A percentile compares a stretch with the other conserved stretches of the same genome.
Evolutionary conservation across 768 basidiomycete genomes (phyloP).

Genomic region (Rhodotorula toruloides): DNA sequence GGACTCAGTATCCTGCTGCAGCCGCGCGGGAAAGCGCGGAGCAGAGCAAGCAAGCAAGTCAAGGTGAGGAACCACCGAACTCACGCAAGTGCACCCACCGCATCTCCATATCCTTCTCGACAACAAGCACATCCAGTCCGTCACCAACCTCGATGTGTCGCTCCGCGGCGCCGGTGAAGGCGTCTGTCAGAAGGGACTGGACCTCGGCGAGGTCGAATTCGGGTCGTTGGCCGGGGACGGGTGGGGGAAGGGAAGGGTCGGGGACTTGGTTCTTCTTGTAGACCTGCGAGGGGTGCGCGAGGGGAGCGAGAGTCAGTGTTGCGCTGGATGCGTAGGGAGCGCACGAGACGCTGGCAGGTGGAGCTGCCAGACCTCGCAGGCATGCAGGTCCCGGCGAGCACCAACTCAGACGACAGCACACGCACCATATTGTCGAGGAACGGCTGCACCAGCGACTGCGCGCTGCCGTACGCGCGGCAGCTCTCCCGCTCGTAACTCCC

Average conservation of each 20-base stretch:
- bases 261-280: slow-evolving; percentile 94
- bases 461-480: slow-evolving; percentile 92
- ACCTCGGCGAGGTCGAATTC: slow-evolving; percentile 78
- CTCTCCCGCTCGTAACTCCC: slow-evolving; percentile 96
- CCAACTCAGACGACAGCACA: no score
- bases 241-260: slow-evolving; percentile 62
- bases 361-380: no score
- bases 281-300: slow-evolving; percentile 58
- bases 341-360: no score
- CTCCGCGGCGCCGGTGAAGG: slow-evolving; percentile 95
- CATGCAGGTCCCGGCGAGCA: no score
- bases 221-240: slow-evolving; percentile 51
- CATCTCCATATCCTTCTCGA: slow-evolving; percentile 22
- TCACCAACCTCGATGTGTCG: slow-evolving; percentile 99
- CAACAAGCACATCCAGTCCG: slow-evolving; percentile 60
- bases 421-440: slow-evolving; percentile 97
- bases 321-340: no score
- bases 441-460: slow-evolving; percentile 88
- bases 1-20: no score
- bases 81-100: slow-evolving; percentile 19
- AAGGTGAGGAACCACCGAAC: neutral
- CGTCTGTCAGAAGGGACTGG: slow-evolving; percentile 82
- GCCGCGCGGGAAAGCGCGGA: no score
- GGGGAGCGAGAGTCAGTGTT: slow-evolving; percentile 37
- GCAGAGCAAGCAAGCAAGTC: no score